Evolutionary conservation across 805 yeast species (phyloP).

Genomic region (Monosporozyma solicola): DNA sequence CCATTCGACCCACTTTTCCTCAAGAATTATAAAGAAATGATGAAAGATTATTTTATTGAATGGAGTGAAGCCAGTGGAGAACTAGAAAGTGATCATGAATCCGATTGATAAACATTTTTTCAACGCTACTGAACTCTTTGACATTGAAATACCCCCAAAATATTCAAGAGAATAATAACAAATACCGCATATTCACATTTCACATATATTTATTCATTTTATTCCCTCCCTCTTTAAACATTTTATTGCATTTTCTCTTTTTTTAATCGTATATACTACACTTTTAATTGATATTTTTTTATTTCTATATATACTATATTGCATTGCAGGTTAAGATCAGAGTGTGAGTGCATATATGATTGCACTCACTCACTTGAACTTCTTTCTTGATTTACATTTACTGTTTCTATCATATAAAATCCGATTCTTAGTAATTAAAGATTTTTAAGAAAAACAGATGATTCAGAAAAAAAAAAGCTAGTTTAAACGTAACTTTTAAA

Average conservation of each 20-base stretch:
- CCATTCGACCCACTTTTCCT: constrained; percentile 90
- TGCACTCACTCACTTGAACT: background rate
- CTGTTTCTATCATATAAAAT: background rate
- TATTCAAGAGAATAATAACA: background rate
- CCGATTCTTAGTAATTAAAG: background rate
- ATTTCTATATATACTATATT: background rate
- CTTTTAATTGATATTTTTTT: background rate
- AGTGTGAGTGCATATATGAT: background rate
- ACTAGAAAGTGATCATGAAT: constrained; percentile 37
- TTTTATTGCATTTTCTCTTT: background rate
- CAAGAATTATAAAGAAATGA: constrained; percentile 45
- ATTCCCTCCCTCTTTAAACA: background rate
- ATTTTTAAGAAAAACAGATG: background rate
- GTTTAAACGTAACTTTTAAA: background rate
- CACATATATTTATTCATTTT: background rate
- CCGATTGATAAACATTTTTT: constrained; percentile 26
- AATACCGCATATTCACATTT: background rate
- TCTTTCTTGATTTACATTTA: no score
- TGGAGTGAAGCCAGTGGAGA: constrained; percentile 76
- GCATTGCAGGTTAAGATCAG: no score
- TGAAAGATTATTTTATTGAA: constrained; percentile 58
- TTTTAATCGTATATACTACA: background rate
- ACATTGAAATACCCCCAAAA: background rate
- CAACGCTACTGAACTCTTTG: background rate
- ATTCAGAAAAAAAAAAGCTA: background rate